Percentiles rank a stretch among this genome's conserved stretches.
Conservation (phyloP, 441 rosid genomes). For the Kokia cookei region DNA sequence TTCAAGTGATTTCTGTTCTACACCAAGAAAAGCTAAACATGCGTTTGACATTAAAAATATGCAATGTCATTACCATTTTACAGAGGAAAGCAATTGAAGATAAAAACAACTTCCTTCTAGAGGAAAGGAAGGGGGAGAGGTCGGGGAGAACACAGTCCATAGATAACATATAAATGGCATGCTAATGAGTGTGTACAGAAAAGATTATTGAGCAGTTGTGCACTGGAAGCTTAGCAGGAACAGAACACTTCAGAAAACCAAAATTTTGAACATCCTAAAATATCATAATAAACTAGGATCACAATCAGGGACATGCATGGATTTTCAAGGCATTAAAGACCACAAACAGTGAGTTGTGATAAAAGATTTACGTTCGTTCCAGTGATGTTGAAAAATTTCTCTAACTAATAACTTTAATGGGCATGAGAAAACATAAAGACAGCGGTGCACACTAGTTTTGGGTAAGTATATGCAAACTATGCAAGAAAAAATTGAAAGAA, state of each 20-base stretch:
- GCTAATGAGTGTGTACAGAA: background rate
- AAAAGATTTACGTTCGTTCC: background rate
- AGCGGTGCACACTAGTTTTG: background rate
- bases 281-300: background rate
- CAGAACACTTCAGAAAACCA: background rate
- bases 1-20: constrained; percentile 3
- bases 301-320: background rate
- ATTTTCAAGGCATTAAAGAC: background rate
- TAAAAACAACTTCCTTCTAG: background rate
- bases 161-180: background rate
- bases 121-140: too few relatives aligned
- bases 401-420: background rate
- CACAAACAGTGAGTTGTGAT: background rate
- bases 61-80: background rate
- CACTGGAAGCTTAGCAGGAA: background rate
- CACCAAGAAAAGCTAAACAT: background rate
- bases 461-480: background rate
- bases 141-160: background rate
- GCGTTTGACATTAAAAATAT: background rate
- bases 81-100: background rate
- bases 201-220: background rate
- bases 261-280: background rate
- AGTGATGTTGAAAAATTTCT: background rate
- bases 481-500: background rate
- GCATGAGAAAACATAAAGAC: background rate